Conservation (phyloP, 257 asterid species). For the Jaltomata sinuosa region DNA sequence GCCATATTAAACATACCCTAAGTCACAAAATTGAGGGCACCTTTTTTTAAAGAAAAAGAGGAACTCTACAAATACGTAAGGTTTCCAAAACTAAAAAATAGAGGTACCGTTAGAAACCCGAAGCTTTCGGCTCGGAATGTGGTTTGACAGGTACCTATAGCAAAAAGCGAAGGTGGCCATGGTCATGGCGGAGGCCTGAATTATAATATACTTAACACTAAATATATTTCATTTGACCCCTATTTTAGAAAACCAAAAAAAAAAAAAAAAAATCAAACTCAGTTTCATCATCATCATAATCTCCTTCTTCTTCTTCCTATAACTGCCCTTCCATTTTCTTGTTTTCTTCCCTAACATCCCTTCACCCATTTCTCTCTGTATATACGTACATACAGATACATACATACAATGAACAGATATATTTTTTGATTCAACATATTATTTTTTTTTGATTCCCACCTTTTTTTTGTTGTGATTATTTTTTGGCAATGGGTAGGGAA, state of each 20-base stretch:
- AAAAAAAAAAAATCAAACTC: constrained; percentile 9
- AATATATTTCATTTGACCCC: not conserved
- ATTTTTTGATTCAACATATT: not conserved
- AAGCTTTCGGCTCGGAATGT: constrained; percentile 38
- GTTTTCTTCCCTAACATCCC: constrained; percentile 17
- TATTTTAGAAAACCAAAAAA: not conserved
- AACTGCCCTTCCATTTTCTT: constrained; percentile 1
- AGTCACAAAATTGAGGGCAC: too few species aligned
- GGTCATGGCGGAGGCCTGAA: not conserved
- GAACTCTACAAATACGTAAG: too few species aligned
- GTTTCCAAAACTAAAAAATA: not conserved
- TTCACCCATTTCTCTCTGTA: not conserved
- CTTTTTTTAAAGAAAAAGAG: too few species aligned
- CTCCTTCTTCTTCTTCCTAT: not conserved
- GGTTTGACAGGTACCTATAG: constrained; percentile 10
- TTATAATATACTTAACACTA: too few species aligned
- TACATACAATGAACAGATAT: not conserved
- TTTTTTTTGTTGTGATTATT: constrained; percentile 7
- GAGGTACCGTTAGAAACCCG: constrained; percentile 11
- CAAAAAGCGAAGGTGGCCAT: not conserved
- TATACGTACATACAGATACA: not conserved
- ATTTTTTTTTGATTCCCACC: constrained; percentile 15
- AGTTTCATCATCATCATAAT: not conserved
- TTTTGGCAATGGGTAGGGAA: constrained; percentile 25
- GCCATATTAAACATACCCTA: too few species aligned